Conservation (phyloP, 345 rosid species). For the Pugionium cornutum region DNA sequence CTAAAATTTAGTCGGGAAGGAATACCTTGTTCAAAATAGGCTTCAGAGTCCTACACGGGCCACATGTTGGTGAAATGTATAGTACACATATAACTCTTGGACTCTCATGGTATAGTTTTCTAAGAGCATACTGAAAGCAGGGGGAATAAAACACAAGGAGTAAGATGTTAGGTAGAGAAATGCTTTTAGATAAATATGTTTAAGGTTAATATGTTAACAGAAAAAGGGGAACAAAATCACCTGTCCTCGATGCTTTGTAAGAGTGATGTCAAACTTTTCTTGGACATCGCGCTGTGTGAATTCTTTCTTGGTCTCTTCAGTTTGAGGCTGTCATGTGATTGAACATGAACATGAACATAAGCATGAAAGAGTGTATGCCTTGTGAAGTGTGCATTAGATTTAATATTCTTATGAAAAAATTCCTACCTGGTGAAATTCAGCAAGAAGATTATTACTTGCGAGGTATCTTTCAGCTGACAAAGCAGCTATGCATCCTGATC, state of each 20-base stretch:
- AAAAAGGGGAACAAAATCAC: constrained; percentile 40
- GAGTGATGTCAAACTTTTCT: constrained; percentile 78
- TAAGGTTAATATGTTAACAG: constrained; percentile 1
- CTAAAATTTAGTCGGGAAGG: neutral
- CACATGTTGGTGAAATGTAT: constrained; percentile 91
- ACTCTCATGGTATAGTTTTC: constrained; percentile 94
- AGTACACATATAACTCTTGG: constrained; percentile 83
- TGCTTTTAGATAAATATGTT: constrained; percentile 5
- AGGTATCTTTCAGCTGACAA: constrained; percentile 96
- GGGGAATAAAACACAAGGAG: neutral
- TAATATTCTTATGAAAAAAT: neutral
- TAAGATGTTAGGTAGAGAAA: constrained; percentile 16
- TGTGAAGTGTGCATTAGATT: constrained; percentile 16
- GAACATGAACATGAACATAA: neutral
- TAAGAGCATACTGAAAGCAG: constrained; percentile 70
- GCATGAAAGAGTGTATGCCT: constrained; percentile 16
- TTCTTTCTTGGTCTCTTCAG: constrained; percentile 89
- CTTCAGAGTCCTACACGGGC: constrained; percentile 95
- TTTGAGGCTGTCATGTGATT: constrained; percentile 60
- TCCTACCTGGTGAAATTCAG: constrained; percentile 92
- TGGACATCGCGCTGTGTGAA: constrained; percentile 76
- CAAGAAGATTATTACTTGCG: constrained; percentile 72
- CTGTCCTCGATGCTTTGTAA: constrained; percentile 88
- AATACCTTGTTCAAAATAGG: constrained; percentile 92
- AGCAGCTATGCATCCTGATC: constrained; percentile 97